Percentiles rank a stretch among this genome's conserved stretches.
Evolutionary conservation across 352 stramenopile species (phyloP).

Genomic region (Peronospora destructor): DNA sequence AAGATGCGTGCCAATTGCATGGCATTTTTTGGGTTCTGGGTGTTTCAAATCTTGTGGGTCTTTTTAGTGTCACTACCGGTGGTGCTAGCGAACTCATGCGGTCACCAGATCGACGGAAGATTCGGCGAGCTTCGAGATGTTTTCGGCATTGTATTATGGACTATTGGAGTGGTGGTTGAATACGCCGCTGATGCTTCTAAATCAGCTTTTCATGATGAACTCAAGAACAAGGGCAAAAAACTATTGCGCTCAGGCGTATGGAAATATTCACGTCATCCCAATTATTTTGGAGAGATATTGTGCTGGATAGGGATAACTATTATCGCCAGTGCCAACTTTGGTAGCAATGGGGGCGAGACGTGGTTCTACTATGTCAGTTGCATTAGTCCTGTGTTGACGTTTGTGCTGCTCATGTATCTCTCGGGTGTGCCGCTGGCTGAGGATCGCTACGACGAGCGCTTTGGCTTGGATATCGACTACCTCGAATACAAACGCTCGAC

Average conservation of each 20-base stretch:
- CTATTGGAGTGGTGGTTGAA: conserved; percentile 48
- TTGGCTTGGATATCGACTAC: conserved; percentile 45
- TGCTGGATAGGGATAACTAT: conserved; percentile 74
- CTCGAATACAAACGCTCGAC: conserved; percentile 61
- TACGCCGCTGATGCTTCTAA: conserved; percentile 57
- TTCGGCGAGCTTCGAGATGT: conserved; percentile 40
- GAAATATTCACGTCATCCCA: conserved; percentile 87
- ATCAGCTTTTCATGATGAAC: conserved; percentile 44
- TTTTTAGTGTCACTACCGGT: conserved; percentile 68
- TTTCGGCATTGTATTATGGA: conserved; percentile 45
- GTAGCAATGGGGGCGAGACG: conserved; percentile 17
- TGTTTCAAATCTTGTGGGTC: conserved; percentile 80
- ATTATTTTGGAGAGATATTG: conserved; percentile 91
- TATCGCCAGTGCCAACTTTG: conserved; percentile 36
- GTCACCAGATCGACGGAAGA: conserved; percentile 10
- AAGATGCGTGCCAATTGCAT: conserved; percentile 56
- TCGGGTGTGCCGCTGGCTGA: conserved; percentile 62
- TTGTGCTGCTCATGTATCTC: conserved; percentile 64
- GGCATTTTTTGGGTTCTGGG: conserved; percentile 70
- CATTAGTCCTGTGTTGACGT: conserved; percentile 45
- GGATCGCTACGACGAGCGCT: conserved; percentile 56
- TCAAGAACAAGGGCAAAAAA: conserved; percentile 43
- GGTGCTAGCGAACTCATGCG: conserved; percentile 50
- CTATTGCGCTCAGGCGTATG: conserved; percentile 66
- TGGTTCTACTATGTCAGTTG: conserved; percentile 47